Conservation (phyloP, 1,284 basidiomycete species). For the Cutaneotrichosporon sp. region DNA sequence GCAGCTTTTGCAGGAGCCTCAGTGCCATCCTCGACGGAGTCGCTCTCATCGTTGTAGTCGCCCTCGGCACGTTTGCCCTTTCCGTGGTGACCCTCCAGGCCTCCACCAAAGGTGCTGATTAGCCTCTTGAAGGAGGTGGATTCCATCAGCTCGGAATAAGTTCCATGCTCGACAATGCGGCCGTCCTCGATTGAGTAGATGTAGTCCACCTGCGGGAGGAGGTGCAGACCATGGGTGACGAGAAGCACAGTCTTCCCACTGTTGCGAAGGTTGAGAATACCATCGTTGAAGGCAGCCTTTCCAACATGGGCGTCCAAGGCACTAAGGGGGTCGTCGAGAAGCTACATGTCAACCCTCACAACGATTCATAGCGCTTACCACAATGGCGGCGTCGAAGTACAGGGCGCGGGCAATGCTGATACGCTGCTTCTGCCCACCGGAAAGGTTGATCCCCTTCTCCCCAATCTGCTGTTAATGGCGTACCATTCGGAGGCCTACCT, state of each 20-base stretch:
- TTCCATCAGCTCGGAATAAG: constrained; percentile 2
- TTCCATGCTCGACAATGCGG: constrained; percentile 13
- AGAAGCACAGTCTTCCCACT: constrained; percentile 70
- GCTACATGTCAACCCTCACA: constrained; percentile 45
- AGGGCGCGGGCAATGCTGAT: constrained; percentile 68
- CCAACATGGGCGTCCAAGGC: constrained; percentile 83
- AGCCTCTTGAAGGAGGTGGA: constrained; percentile 58
- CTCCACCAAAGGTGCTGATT: constrained; percentile 61
- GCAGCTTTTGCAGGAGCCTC: constrained; percentile 44
- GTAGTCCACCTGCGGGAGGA: constrained; percentile 26
- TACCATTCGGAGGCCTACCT: constrained; percentile 3
- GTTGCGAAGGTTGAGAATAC: constrained; percentile 58
- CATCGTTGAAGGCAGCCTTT: constrained; percentile 74
- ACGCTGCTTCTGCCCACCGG: constrained; percentile 50
- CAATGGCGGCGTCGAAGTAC: constrained; percentile 77
- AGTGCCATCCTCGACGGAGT: constrained; percentile 22
- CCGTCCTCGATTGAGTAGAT: constrained; percentile 12
- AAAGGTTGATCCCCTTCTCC: constrained; percentile 48
- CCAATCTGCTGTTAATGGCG: constrained; percentile 6
- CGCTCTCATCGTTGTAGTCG: constrained; percentile 41
- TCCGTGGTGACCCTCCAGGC: constrained; percentile 50
- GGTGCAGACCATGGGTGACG: constrained; percentile 52
- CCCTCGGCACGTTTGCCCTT: too few relatives aligned
- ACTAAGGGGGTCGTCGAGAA: constrained; percentile 75
- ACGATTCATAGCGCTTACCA: neutral